Percentiles rank a stretch among this genome's conserved stretches.
Evolutionary conservation across 345 rosid species (phyloP).

Genomic region (Kandelia obovata): DNA sequence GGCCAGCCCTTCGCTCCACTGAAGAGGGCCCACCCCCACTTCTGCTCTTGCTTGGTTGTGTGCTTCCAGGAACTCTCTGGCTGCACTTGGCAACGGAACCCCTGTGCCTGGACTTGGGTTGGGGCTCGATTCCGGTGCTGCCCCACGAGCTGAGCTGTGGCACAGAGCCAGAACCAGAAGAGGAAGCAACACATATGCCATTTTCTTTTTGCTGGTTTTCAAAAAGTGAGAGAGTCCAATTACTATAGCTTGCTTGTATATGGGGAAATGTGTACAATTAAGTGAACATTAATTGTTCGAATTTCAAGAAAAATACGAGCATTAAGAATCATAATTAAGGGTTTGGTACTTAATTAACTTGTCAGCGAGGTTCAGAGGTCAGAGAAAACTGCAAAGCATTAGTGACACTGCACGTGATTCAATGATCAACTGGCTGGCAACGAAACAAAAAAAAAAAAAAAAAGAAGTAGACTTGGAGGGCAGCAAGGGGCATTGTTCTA

Average conservation of each 20-base stretch:
- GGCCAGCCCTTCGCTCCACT: slow-evolving; percentile 60
- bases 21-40: slow-evolving; percentile 59
- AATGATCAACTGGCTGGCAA: not conserved
- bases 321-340: too few species aligned
- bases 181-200: slow-evolving; percentile 34
- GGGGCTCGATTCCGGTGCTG: slow-evolving; percentile 10
- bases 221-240: not conserved
- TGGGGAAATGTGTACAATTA: too few species aligned
- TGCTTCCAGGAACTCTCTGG: slow-evolving; percentile 50
- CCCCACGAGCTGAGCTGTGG: slow-evolving; percentile 25
- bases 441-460: not conserved
- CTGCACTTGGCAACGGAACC: slow-evolving; percentile 27
- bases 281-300: too few species aligned
- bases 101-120: slow-evolving; percentile 3
- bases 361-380: too few species aligned
- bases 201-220: slow-evolving; percentile 13
- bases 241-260: not conserved
- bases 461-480: too few species aligned
- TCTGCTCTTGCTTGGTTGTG: slow-evolving; percentile 75
- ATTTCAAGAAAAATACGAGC: too few species aligned
- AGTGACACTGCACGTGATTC: not conserved
- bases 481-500: too few species aligned
- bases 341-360: too few species aligned
- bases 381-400: too few species aligned
- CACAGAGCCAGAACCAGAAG: slow-evolving; percentile 25